Base-by-base conservation (phyloP, 306 rosid species). In the Phaseolus lunatus region DNA sequence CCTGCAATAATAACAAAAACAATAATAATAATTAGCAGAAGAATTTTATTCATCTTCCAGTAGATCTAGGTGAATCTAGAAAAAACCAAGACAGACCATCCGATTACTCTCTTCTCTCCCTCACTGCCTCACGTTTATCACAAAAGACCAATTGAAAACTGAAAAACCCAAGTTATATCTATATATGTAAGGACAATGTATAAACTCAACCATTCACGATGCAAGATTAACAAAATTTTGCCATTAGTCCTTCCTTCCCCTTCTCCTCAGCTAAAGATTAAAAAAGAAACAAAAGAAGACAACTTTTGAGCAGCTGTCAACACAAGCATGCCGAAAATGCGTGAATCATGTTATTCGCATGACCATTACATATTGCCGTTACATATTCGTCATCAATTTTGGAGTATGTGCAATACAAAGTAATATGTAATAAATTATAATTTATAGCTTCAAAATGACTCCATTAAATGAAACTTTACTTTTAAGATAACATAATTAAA, bases 1-100 rank as follows among this genome's bases (percentile, higher is more conserved):
- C 99, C 99, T 96, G 91, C 84, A 96, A 77, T 44, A 66, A 61
- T 16, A 35, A 52, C 61, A 47, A 22, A 10, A 15, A 70, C 61
- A 47, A 22, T 13, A 15, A 70, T 54, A 41, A 57, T 57, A 75
- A 31, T 68, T 72, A 78, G 65, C 45, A 31, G 18, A 13, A 27
- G 20, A 80, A n/a, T 54, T 63, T 8, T 13, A 44, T 73, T 73
- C 27, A 64, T 50, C 61, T 24, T 52, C 59, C 56, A 22, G 20
- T 12, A 23, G 35, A 67, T 37, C 45, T 49, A 44, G 45, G 71
- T 13, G 33, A 61, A 81, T 48, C 72, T n/a, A 33, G 23, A 19
- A 67, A 74, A 59, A 62, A 7, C 37, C 67, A 63, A 43, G 44
- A 61, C 47, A 70, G 66, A 48, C 65, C 20, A 48, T 48, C 57